These are phyloP conservation scores for Fusarium anthophilum DNA, from an alignment of 2,329 filamentous ascomycete genomes.

Conservation along the genomic window DNA sequence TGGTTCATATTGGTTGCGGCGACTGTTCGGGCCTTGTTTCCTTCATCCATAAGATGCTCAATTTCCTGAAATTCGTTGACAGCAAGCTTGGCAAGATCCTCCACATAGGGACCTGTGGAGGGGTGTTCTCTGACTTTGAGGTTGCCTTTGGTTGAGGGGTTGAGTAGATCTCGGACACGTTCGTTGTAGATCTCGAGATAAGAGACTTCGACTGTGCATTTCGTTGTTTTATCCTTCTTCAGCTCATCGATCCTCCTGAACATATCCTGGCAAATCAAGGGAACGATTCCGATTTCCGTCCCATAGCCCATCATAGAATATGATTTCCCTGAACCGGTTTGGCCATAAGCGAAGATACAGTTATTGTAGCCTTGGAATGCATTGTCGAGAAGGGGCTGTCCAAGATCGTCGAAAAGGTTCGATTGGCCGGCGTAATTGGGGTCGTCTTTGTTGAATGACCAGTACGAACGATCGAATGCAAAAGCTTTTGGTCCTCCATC, in stretches of 20 bases:
- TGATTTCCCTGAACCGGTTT: conserved; percentile 97
- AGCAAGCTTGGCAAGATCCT: conserved; percentile 94
- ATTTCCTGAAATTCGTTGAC: conserved; percentile 95
- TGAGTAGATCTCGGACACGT: conserved; percentile 92
- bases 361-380: conserved; percentile 99
- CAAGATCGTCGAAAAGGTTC: conserved; percentile 87
- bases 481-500: conserved; percentile 83
- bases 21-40: conserved; percentile 97
- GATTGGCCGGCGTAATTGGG: conserved; percentile 89
- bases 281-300: conserved; percentile 93
- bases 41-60: conserved; percentile 98
- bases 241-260: conserved; percentile 83
- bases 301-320: conserved; percentile 99
- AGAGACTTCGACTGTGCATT: conserved; percentile 95
- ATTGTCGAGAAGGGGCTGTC: conserved; percentile 92
- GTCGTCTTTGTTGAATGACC: conserved; percentile 90
- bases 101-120: conserved; percentile 96
- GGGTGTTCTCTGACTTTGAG: conserved; percentile 98
- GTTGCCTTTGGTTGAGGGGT: conserved; percentile 94
- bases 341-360: conserved; percentile 98
- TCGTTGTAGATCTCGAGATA: conserved; percentile 99
- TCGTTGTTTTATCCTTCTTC: conserved; percentile 77
- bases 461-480: conserved; percentile 97
- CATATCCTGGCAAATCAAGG: conserved; percentile 97
- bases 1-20: conserved; percentile 99